Evolutionary conservation across 306 rosid genomes (phyloP).

Genomic region (Quillaja saponaria): DNA sequence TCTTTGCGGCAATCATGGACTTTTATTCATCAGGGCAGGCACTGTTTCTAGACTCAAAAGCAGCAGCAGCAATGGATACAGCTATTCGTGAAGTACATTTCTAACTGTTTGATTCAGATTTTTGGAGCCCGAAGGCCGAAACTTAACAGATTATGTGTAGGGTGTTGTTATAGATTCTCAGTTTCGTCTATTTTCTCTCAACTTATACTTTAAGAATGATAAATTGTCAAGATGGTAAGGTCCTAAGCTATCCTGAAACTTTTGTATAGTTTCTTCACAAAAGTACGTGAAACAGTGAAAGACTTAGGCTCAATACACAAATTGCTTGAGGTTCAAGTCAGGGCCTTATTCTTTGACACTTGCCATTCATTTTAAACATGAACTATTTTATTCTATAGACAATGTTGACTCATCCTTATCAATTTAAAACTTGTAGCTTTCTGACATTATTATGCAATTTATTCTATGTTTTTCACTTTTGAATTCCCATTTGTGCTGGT

Average conservation of each 20-base stretch:
- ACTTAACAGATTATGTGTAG: not conserved
- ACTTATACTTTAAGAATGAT: not conserved
- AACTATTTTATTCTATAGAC: not conserved
- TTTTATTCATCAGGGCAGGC: constrained; percentile 89
- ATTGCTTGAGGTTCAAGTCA: not conserved
- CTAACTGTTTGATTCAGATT: constrained; percentile 12
- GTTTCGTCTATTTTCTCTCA: not conserved
- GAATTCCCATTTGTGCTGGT: no score
- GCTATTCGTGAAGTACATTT: constrained; percentile 67
- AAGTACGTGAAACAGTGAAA: not conserved
- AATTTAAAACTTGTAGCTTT: not conserved
- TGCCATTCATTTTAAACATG: not conserved
- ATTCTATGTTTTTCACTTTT: no score
- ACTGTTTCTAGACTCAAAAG: constrained; percentile 73
- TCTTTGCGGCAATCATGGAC: constrained; percentile 92
- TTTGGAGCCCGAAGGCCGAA: not conserved
- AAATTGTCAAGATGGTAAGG: not conserved
- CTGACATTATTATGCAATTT: no score
- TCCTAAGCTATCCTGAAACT: not conserved
- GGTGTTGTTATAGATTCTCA: not conserved
- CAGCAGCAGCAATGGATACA: constrained; percentile 85
- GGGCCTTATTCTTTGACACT: not conserved
- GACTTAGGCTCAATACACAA: not conserved
- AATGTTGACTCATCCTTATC: not conserved
- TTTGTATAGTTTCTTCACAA: not conserved